Conservation (phyloP, 768 basidiomycete species). For the Lenzites betulinus region DNA sequence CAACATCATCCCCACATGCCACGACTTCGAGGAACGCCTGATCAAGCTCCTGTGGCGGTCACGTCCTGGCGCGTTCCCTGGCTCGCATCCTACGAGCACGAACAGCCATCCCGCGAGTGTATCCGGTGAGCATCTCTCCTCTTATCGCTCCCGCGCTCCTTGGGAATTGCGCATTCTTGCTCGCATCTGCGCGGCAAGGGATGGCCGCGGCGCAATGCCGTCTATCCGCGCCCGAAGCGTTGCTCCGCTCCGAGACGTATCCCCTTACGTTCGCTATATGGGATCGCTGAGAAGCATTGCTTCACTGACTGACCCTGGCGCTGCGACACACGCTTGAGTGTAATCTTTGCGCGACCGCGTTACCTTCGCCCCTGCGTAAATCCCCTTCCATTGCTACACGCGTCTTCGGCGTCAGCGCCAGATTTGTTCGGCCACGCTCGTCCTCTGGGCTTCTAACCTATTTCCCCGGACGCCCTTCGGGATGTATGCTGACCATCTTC, state of each 20-base stretch:
- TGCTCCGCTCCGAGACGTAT: neutral
- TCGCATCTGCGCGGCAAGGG: neutral
- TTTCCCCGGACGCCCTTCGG: neutral
- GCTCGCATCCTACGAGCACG: slow-evolving; percentile 32
- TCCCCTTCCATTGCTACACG: slow-evolving; percentile 8
- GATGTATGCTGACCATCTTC: neutral
- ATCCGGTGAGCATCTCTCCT: slow-evolving; percentile 15
- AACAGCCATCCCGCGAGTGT: slow-evolving; percentile 26
- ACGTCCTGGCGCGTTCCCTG: slow-evolving; percentile 31
- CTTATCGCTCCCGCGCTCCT: neutral
- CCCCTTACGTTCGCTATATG: neutral
- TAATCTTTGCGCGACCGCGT: neutral
- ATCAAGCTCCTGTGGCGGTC: slow-evolving; percentile 58
- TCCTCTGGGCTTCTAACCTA: neutral
- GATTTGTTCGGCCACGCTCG: neutral
- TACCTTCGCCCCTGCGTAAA: slow-evolving; percentile 10
- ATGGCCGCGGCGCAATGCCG: neutral
- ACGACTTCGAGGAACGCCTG: slow-evolving; percentile 59
- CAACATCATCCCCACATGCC: slow-evolving; percentile 59
- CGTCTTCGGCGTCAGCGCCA: neutral
- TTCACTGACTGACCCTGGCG: neutral
- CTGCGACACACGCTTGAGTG: neutral
- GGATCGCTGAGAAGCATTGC: slow-evolving; percentile 3
- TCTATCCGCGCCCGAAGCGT: neutral
- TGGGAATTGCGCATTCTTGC: neutral